These are phyloP conservation scores for Apostasia ramifera DNA, from an alignment of 106 monocot genomes.

Conservation along the genomic window DNA sequence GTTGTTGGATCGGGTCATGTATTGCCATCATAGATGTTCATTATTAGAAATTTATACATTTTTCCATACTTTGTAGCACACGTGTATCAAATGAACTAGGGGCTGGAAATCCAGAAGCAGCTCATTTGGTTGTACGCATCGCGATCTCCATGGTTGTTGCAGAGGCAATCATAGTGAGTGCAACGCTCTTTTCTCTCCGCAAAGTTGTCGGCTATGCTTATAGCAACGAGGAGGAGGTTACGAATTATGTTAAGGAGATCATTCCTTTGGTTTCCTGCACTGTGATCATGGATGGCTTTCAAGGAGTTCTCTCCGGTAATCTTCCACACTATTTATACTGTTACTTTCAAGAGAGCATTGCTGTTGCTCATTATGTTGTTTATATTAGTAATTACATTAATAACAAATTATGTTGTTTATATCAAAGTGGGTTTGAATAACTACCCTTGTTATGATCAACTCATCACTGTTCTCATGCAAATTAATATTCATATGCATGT, in stretches of 20 bases:
- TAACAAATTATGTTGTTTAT: too few relatives aligned
- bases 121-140: conserved; percentile 32
- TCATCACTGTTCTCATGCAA: too few relatives aligned
- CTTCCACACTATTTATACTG: not conserved
- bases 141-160: conserved; percentile 23
- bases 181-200: conserved; percentile 18
- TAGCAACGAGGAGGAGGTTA: conserved; percentile 45
- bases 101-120: conserved; percentile 19
- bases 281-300: conserved; percentile 32
- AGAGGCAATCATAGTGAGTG: conserved; percentile 27
- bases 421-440: too few relatives aligned
- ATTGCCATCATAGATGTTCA: too few relatives aligned
- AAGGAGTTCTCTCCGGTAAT: conserved; percentile 50
- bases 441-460: too few relatives aligned
- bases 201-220: conserved; percentile 39
- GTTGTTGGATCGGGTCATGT: too few relatives aligned
- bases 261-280: conserved; percentile 42
- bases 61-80: too few relatives aligned
- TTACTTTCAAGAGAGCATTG: too few relatives aligned
- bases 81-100: conserved; percentile 19
- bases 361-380: too few relatives aligned
- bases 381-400: too few relatives aligned
- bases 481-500: too few relatives aligned
- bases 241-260: conserved; percentile 37
- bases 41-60: too few relatives aligned